phyloP scores from a whole-genome alignment of 257 asterid genomes.

The Echium plantagineum region DNA sequence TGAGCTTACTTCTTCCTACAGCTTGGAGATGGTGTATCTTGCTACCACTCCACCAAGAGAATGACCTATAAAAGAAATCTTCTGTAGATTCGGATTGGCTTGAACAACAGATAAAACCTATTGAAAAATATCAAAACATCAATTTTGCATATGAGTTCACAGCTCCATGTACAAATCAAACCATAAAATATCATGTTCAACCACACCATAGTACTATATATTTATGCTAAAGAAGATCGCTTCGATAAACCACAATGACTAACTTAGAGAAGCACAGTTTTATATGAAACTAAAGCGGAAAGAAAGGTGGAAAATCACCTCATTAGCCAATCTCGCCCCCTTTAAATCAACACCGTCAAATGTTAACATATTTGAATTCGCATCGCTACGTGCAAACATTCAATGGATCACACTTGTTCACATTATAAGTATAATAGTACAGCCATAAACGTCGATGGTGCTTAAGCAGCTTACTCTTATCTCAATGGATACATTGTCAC shows the following conservation, averaged over 20 bases:
- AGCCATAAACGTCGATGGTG: too few relatives aligned
- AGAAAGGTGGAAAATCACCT: conserved; percentile 38
- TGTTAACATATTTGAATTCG: conserved; percentile 59
- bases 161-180: too few relatives aligned
- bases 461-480: not conserved
- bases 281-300: not conserved
- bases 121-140: not conserved
- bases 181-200: too few relatives aligned
- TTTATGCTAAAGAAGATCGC: too few relatives aligned
- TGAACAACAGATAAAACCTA: conserved; percentile 64
- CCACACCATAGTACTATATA: too few relatives aligned
- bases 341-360: conserved; percentile 83
- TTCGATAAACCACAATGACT: too few relatives aligned
- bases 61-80: conserved; percentile 82
- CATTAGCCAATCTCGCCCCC: conserved; percentile 85
- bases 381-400: conserved; percentile 61
- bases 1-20: conserved; percentile 38
- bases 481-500: not conserved
- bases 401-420: not conserved
- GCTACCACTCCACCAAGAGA: conserved; percentile 91
- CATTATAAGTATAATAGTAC: not conserved
- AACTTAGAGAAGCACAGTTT: not conserved
- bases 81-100: conserved; percentile 49
- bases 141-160: conserved; percentile 1
- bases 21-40: conserved; percentile 73